phyloP scores from a whole-genome alignment of 108 stramenopile genomes.

The Fistulifera pelliculosa region DNA sequence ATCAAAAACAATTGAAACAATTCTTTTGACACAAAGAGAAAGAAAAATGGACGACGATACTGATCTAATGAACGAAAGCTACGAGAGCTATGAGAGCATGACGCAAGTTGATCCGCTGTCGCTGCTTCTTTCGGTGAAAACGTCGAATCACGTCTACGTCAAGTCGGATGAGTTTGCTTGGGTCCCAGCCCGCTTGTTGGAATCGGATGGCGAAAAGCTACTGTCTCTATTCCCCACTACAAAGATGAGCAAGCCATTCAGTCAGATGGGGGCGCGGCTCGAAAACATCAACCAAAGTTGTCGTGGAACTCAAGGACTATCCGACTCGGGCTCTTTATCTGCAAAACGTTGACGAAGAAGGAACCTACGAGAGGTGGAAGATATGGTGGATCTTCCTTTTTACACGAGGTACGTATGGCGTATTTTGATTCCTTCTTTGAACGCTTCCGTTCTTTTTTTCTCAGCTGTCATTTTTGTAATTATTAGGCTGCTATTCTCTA shows the following conservation, averaged over 20 bases:
- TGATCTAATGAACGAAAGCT: no score
- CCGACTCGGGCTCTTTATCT: constrained; percentile 54
- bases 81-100: no score
- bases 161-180: constrained; percentile 56
- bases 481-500: constrained; percentile 77
- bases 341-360: constrained; percentile 62
- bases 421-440: neutral
- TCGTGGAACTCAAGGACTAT: constrained; percentile 23
- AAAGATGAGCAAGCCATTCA: constrained; percentile 25
- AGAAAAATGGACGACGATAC: no score
- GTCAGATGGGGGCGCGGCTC: constrained; percentile 49
- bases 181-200: constrained; percentile 49
- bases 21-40: no score
- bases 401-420: constrained; percentile 68
- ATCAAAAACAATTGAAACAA: no score
- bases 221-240: constrained; percentile 25
- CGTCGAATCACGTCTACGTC: constrained; percentile 54
- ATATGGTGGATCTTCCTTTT: constrained; percentile 84
- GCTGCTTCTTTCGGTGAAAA: neutral
- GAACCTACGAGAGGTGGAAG: constrained; percentile 31
- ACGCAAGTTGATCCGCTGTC: no score
- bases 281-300: constrained; percentile 39
- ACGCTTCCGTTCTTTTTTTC: neutral
- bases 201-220: constrained; percentile 14
- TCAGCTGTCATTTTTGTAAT: constrained; percentile 1